Evolutionary conservation across 495 filamentous ascomycete species (phyloP).

Genomic region (Penicillium lividum): DNA sequence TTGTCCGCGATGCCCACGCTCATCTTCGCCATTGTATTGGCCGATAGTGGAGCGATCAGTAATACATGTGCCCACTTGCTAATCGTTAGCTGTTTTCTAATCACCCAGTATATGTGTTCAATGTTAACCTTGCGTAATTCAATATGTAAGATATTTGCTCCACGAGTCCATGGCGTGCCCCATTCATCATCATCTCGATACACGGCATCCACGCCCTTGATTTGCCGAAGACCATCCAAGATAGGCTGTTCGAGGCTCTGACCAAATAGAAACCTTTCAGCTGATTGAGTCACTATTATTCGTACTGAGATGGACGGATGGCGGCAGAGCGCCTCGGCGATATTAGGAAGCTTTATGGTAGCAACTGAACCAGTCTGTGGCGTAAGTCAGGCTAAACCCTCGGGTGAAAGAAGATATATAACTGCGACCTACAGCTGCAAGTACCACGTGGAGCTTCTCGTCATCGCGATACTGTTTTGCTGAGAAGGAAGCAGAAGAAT

Average conservation of each 20-base stretch:
- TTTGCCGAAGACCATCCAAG: constrained; percentile 48
- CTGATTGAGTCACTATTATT: constrained; percentile 71
- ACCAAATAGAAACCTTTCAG: constrained; percentile 67
- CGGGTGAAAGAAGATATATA: not conserved
- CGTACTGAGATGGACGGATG: constrained; percentile 67
- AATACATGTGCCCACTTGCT: constrained; percentile 71
- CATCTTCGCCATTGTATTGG: constrained; percentile 82
- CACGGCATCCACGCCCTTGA: constrained; percentile 67
- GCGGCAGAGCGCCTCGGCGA: constrained; percentile 59
- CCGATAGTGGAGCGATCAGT: constrained; percentile 74
- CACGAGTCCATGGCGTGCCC: constrained; percentile 66
- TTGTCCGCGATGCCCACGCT: constrained; percentile 65
- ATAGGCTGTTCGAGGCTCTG: constrained; percentile 70
- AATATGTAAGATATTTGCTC: constrained; percentile 72
- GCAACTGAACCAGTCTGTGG: constrained; percentile 68
- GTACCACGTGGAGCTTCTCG: constrained; percentile 72
- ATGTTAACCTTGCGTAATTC: constrained; percentile 58
- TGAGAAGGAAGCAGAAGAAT: constrained; percentile 20
- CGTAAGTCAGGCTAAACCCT: not conserved
- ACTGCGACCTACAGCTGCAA: constrained; percentile 55
- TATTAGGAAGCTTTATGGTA: constrained; percentile 84
- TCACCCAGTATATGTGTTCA: not conserved
- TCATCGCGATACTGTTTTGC: constrained; percentile 49
- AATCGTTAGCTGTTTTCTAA: not conserved
- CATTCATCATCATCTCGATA: constrained; percentile 83